Base-by-base conservation (phyloP, 352 stramenopile species). In the Phytophthora europaea region DNA sequence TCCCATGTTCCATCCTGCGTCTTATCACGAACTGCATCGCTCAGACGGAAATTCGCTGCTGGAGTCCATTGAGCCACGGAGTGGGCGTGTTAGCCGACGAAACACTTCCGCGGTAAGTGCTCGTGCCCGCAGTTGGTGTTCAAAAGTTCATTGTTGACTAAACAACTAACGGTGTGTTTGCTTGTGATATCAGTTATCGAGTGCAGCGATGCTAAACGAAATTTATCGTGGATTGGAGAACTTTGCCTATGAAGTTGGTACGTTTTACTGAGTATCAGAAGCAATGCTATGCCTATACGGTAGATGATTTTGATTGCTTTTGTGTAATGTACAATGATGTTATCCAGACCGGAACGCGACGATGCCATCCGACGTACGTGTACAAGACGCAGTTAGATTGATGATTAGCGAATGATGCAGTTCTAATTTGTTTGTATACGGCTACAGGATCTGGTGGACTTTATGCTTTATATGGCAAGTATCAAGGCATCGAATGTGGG, bases 401-500 rank as follows among this genome's bases (percentile, higher is more conserved):
- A 18, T 6, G n/a, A 16, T 64, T 36, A 4, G 6, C 28, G 16
- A 57, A 50, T 33, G 40, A 31, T 12, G 50, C 51, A 34, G 45
- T 55, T 57, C 26, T 60, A 54, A 34, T 33, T 68, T 53, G 13
- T 45, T 53, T 61, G 12, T 59, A 76, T 47, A n/a, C 36, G 9
- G 33, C 6, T 61, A 55, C 52, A 94, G 82, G 81, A 85, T 18
- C 50, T 95, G 16, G 79, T 97, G 0, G 88, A 97, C 18, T 97
- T 85, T 61, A 43, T 94, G 18, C 79, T 95, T 3, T 84, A 92
- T 50, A 71, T 83, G 34, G 70, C 82, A 16, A 95, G 88, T 64
- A 57, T 94, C 26, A 94, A 97, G 72, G 61, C 75, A 10, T 75
- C 75, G 5, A 76, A 85, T 3, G 65, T 92, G 36, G 78, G 81